These are phyloP conservation scores for Elsinoe perseae DNA, from an alignment of 2,329 filamentous ascomycete genomes.

Conservation along the genomic window DNA sequence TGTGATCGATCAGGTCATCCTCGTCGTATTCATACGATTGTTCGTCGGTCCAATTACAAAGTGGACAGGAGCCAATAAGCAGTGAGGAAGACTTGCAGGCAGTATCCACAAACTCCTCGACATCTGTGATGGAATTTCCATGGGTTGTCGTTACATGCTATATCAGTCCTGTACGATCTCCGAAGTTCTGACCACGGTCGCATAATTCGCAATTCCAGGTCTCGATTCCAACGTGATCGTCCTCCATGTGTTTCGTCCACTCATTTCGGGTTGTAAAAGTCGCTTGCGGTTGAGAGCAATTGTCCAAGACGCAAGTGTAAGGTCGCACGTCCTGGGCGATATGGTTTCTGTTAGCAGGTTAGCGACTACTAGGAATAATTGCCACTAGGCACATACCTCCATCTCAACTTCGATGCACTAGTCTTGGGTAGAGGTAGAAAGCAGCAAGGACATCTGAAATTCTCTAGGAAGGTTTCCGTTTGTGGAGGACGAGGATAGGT, in stretches of 20 bases:
- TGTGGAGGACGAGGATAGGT: neutral
- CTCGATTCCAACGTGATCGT: neutral
- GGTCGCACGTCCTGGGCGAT: neutral
- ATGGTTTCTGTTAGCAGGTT: neutral
- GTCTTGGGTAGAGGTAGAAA: neutral
- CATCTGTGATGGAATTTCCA: neutral
- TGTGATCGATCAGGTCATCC: neutral
- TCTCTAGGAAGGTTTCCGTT: neutral
- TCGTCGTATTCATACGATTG: neutral
- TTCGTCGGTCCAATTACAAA: neutral
- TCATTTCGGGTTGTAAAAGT: neutral
- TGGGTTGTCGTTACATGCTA: neutral
- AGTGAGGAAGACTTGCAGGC: neutral
- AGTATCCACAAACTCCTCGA: neutral
- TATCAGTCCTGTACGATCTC: neutral
- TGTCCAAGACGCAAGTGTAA: neutral
- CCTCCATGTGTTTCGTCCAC: neutral
- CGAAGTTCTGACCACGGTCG: neutral
- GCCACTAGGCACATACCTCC: neutral
- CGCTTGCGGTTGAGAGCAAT: neutral
- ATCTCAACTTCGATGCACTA: neutral
- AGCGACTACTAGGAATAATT: neutral
- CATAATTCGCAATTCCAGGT: neutral
- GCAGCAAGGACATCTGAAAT: neutral
- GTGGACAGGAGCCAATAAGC: neutral